These are phyloP conservation scores for Apium graveolens DNA, from an alignment of 129 eudicot species.

Conservation along the genomic window DNA sequence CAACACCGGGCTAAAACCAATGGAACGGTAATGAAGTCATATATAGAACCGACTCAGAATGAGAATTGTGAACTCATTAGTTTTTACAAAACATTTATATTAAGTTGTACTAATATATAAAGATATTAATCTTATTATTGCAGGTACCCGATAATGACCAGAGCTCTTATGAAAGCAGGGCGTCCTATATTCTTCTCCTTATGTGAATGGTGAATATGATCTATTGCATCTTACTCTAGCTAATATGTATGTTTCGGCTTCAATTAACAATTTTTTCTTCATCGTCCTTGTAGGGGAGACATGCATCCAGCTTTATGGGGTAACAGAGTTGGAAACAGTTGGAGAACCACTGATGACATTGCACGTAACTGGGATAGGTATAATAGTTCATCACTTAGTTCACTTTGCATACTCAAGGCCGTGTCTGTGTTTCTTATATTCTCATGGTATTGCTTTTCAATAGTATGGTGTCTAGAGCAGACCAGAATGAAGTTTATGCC, in stretches of 20 bases:
- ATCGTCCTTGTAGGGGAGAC: constrained; percentile 59
- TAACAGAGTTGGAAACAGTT: constrained; percentile 64
- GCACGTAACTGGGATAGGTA: constrained; percentile 64
- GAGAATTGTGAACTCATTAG: background rate
- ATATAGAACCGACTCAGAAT: background rate
- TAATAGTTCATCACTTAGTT: constrained; percentile 6
- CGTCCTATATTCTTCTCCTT: constrained; percentile 74
- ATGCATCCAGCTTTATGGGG: constrained; percentile 96
- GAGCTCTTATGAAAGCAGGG: constrained; percentile 76
- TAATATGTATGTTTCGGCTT: background rate
- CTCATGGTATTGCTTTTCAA: constrained; percentile 1
- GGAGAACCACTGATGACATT: constrained; percentile 89
- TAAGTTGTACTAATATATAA: background rate
- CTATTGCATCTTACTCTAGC: background rate
- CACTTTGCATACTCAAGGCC: background rate
- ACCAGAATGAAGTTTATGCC: constrained; percentile 80
- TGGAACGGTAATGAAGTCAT: constrained; percentile 41
- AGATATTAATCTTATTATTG: constrained; percentile 4
- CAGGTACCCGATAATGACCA: constrained; percentile 88
- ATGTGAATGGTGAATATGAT: constrained; percentile 66
- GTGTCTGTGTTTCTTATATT: background rate
- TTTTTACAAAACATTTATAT: background rate
- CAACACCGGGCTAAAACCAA: constrained; percentile 65
- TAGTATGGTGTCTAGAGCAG: constrained; percentile 84
- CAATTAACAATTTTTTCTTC: background rate